Base-by-base conservation (phyloP, 192 early-diverging fungal species). In the Coemansia nantahalensis region DNA sequence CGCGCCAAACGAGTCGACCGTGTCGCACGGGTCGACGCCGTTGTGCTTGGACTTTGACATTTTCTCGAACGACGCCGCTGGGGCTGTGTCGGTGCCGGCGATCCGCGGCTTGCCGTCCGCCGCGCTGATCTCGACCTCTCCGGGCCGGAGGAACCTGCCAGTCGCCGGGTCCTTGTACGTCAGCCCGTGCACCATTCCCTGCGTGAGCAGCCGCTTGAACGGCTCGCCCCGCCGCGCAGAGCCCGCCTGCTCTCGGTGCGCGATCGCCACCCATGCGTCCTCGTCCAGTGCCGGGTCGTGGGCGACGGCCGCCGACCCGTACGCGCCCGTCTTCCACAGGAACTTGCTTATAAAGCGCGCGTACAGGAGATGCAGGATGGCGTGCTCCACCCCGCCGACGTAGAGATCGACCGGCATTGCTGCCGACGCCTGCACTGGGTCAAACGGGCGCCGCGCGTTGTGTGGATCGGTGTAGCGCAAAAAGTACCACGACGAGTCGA, bases 21-120 rank as follows among this genome's bases (percentile, higher is more conserved):
- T 62, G 55, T 82, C 83, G 35, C 73, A 65, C 3, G 95, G 95
- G 54, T 94, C 87, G 5, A 94, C 84, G 33, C 95, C 95, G 51
- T 98, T 98, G 61, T 85, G 86, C 74, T 98, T 98, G 36, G 90
- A 92, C 66, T 95, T 98, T 53, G 89, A 91, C 95, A 98, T 98
- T 56, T 98, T 98, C 60, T 98, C 95, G 56, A 79, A 91, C 23
- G 84, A 78, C 19, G 82, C 61, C 6, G 63, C 48, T 0, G 89
- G 81, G 10, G 45, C 17, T 39, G 80, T 43, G 44, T 86, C 86
- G 6, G 86, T 89, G 6, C 65, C 60, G n/a, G 63, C 77, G 15
- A 91, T 78, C 19, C 79, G 73, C 2, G 86, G 84, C 49, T 79
- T 69, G 0, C 33, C 47, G 56, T 50, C 37, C 24, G 19, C 31